Evolutionary conservation across 371 early-diverging fungal species (phyloP).

Genomic region (Mortierella sp.): DNA sequence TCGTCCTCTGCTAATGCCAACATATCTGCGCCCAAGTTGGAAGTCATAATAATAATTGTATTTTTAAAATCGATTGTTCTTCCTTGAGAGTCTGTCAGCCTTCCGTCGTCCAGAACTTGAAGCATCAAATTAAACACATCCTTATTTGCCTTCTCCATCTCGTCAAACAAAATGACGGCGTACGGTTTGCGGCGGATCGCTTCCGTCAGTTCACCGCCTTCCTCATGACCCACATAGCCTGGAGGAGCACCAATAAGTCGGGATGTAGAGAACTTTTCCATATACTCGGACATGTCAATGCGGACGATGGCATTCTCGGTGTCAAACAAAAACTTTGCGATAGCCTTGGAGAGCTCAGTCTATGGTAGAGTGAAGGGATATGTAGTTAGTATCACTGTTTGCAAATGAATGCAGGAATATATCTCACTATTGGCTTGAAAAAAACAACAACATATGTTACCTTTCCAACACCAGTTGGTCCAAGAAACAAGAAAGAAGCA

Average conservation of each 20-base stretch:
- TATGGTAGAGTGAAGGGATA: slow-evolving; percentile 19
- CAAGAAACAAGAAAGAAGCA: slow-evolving; percentile 94
- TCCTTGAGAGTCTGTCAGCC: slow-evolving; percentile 89
- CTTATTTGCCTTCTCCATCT: slow-evolving; percentile 88
- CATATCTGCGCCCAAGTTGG: slow-evolving; percentile 80
- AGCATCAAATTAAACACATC: slow-evolving; percentile 81
- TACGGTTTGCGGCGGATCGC: slow-evolving; percentile 92
- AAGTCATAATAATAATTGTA: slow-evolving; percentile 95
- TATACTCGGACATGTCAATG: slow-evolving; percentile 95
- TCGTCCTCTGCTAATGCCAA: slow-evolving; percentile 54
- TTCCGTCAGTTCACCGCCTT: slow-evolving; percentile 91
- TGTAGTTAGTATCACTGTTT: background rate
- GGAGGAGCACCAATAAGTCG: slow-evolving; percentile 94
- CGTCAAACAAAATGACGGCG: slow-evolving; percentile 90
- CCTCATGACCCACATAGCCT: slow-evolving; percentile 89
- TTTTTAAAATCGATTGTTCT: slow-evolving; percentile 90
- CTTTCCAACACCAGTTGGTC: slow-evolving; percentile 94
- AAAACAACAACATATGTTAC: too few species aligned
- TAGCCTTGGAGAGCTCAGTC: slow-evolving; percentile 89
- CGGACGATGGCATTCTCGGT: slow-evolving; percentile 87
- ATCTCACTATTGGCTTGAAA: too few species aligned
- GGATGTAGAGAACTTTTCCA: slow-evolving; percentile 84
- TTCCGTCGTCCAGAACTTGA: slow-evolving; percentile 94
- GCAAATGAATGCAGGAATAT: background rate
- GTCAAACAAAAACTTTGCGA: slow-evolving; percentile 91